Evolutionary conservation across 1,284 basidiomycete species (phyloP), one percentile per base, ranked within the genome.

Genomic region (Marasmius fiardii): DNA sequence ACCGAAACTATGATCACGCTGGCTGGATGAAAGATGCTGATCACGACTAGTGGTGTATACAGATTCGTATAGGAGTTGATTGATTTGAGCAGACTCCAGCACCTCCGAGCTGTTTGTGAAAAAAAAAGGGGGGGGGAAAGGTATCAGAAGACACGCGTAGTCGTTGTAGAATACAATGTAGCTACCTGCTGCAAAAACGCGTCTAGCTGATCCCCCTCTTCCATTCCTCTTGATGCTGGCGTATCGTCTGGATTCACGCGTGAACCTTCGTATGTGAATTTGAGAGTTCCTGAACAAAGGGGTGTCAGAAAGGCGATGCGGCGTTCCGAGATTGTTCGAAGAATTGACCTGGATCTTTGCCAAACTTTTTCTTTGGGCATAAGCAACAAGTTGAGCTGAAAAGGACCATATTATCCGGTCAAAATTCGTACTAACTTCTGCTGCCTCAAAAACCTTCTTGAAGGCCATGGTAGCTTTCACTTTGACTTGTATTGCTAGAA

Each of bases 381-480:
- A n/a, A 28, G 5, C 52, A 4, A 44, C 12, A 34, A 24, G 51
- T 45, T 12, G 33, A 53, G 28, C 54, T 41, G 23, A 48, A 41
- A 52, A 45, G 52, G 34, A 21, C 41, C 31, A 26, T 37, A 16
- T 23, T 50, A 37, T 44, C 43, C 23, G n/a, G 53, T 14, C 11
- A 23, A 23, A 16, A 57, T 20, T 7, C 1, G 35, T n/a, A 65
- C 77, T 43, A 61, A 85, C 85, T 74, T 84, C 82, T 2, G 83
- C 79, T 16, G 83, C 84, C 16, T 81, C 76, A 59, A 88, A 86
- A 16, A 88, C 80, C 67, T 87, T 88, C 48, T 71, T 67, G 62
- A 88, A 85, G n/a, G 74, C 72, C 71, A 81, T 87, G 20, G 78
- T 80, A 1, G 76, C 59, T 60, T 83, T 86, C 7, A 87, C 84